These are phyloP conservation scores for Gonapodya prolifera DNA, from an alignment of 192 early-diverging fungal species.

Conservation along the genomic window DNA sequence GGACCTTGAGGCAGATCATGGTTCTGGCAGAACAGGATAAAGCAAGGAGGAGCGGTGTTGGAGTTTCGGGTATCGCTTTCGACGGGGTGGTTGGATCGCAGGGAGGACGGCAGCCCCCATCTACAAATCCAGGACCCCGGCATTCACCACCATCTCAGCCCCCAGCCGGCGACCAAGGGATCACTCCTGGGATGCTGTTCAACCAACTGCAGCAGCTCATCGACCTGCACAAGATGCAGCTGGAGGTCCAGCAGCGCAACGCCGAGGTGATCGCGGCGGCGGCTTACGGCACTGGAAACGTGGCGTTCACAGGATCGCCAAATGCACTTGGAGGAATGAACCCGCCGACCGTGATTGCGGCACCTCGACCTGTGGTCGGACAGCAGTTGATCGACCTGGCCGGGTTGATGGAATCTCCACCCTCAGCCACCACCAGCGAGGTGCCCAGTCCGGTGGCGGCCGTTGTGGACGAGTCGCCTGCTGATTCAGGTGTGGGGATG, in stretches of 20 bases:
- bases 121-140: not conserved
- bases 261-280: not conserved
- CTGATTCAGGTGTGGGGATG: not conserved
- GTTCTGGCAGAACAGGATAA: not conserved
- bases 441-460: not conserved
- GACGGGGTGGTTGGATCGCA: too few relatives aligned
- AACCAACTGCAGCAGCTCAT: conserved; percentile 1
- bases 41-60: not conserved
- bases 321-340: too few relatives aligned
- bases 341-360: not conserved
- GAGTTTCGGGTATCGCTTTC: not conserved
- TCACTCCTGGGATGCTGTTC: not conserved
- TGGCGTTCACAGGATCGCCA: too few relatives aligned
- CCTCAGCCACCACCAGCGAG: not conserved
- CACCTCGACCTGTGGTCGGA: not conserved
- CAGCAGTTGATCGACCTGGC: not conserved
- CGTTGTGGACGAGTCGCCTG: not conserved
- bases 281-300: too few relatives aligned
- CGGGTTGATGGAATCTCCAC: not conserved
- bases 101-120: not conserved
- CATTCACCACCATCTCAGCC: not conserved
- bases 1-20: not conserved
- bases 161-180: not conserved
- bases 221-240: not conserved
- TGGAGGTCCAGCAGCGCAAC: not conserved